Conservation (phyloP, 345 rosid genomes). For the Citrus inodora region DNA sequence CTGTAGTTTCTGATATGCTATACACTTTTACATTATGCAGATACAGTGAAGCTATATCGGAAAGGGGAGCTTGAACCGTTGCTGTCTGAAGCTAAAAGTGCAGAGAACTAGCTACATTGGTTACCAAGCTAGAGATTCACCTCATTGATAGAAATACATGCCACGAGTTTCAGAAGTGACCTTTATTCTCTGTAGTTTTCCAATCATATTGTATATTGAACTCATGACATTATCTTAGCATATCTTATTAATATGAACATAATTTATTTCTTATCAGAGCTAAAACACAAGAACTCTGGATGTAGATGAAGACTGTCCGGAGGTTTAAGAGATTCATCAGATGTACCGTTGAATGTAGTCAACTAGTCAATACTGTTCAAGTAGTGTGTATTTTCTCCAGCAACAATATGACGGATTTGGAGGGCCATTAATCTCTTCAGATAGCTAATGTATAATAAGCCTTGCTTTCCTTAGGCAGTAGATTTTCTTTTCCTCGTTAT, state of each 20-base stretch:
- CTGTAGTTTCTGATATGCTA: not conserved
- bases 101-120: conserved; percentile 16
- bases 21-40: conserved; percentile 35
- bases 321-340: not conserved
- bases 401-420: not conserved
- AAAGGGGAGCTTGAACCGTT: conserved; percentile 67
- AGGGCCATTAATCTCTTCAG: not conserved
- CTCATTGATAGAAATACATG: conserved; percentile 1
- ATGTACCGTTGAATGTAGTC: not conserved
- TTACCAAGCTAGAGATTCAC: not conserved
- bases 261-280: not conserved
- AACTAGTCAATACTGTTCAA: not conserved
- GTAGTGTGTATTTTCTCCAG: not conserved
- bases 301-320: not conserved
- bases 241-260: not conserved
- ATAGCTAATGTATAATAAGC: not conserved
- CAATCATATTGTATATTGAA: conserved; percentile 8
- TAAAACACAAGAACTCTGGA: not conserved
- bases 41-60: conserved; percentile 67
- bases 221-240: not conserved
- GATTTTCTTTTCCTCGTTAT: not conserved
- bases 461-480: not conserved
- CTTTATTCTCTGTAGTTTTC: not conserved
- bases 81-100: conserved; percentile 50
- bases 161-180: not conserved